phyloP scores from a whole-genome alignment of 805 yeast species.

The Candida qinlingensis region DNA sequence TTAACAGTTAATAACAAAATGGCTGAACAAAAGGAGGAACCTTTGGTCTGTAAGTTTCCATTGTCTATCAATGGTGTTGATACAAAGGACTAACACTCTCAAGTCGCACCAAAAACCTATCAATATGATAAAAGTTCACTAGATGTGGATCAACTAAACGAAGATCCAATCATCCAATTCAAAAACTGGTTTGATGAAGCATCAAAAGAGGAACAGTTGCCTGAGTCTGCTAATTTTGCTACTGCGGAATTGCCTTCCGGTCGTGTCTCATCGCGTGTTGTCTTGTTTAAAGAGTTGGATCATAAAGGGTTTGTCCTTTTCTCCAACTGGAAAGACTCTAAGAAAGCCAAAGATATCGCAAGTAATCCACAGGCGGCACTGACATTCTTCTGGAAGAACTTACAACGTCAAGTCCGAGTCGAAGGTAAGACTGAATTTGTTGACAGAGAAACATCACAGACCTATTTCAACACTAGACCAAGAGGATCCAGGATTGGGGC shows the following conservation, averaged over 20 bases:
- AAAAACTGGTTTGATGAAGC: slow-evolving; percentile 84
- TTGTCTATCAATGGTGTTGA: not conserved
- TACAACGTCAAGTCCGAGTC: slow-evolving; percentile 89
- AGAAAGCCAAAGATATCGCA: slow-evolving; percentile 66
- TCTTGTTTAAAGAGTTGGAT: slow-evolving; percentile 87
- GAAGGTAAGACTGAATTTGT: slow-evolving; percentile 82
- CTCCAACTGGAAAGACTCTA: slow-evolving; percentile 88
- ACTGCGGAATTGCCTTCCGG: slow-evolving; percentile 89
- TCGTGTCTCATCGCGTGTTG: slow-evolving; percentile 79
- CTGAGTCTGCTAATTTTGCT: slow-evolving; percentile 83
- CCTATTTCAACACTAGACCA: slow-evolving; percentile 84
- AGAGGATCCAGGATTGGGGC: slow-evolving; percentile 93
- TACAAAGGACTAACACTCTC: not conserved
- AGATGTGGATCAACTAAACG: slow-evolving; percentile 44
- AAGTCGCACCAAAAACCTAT: slow-evolving; percentile 78
- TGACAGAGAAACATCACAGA: slow-evolving; percentile 62
- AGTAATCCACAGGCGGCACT: slow-evolving; percentile 78
- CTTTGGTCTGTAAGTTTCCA: slow-evolving; percentile 21
- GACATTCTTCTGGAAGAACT: slow-evolving; percentile 86
- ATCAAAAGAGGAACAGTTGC: slow-evolving; percentile 48
- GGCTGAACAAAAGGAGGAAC: slow-evolving; percentile 12
- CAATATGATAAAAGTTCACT: slow-evolving; percentile 73
- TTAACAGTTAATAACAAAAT: not conserved
- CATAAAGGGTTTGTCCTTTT: slow-evolving; percentile 77
- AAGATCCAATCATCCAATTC: slow-evolving; percentile 73